Evolutionary conservation across 768 basidiomycete species (phyloP).

Genomic region (Termitomyces sp.): DNA sequence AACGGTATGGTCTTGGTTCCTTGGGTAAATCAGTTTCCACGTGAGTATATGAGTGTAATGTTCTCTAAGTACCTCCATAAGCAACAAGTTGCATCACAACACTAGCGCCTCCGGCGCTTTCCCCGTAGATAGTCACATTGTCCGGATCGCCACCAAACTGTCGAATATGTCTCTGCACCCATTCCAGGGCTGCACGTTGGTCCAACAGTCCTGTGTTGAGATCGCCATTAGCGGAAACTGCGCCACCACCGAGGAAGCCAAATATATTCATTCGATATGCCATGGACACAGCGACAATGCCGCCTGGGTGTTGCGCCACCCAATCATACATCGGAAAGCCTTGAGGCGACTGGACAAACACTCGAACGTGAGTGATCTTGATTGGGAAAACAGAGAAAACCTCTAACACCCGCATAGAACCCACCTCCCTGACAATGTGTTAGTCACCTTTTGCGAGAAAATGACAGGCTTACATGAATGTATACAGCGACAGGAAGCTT

Average conservation of each 20-base stretch:
- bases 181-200: constrained; percentile 36
- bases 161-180: constrained; percentile 35
- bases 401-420: neutral
- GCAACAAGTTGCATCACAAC: constrained; percentile 43
- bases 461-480: constrained; percentile 30
- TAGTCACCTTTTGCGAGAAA: neutral
- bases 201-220: constrained; percentile 38
- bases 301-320: constrained; percentile 35
- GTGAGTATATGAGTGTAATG: constrained; percentile 15
- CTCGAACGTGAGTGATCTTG: neutral
- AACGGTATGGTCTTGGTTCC: constrained; percentile 30
- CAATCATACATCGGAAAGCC: constrained; percentile 46
- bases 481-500: constrained; percentile 40
- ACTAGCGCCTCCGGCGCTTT: constrained; percentile 41
- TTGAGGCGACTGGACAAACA: constrained; percentile 31
- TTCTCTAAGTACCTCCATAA: constrained; percentile 34
- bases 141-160: constrained; percentile 31
- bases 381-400: neutral
- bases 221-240: constrained; percentile 32
- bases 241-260: constrained; percentile 26
- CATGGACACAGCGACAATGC: constrained; percentile 31
- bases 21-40: neutral
- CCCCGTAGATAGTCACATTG: constrained; percentile 30
- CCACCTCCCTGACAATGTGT: neutral
- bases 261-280: constrained; percentile 27